Conservation (phyloP, 495 filamentous ascomycete genomes). For the Viridothelium virens region DNA sequence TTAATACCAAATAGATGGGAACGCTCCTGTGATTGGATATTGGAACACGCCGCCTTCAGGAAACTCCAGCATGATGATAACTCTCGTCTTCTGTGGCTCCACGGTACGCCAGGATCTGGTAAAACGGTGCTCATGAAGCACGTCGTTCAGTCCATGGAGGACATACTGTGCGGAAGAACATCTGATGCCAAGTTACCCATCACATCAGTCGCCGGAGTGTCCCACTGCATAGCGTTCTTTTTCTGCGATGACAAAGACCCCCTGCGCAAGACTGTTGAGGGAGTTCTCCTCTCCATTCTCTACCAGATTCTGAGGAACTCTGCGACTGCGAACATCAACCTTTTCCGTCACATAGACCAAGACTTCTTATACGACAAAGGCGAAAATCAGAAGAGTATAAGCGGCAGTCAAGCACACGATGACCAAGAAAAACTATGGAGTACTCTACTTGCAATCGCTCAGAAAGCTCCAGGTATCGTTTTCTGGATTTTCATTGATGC, state of each 20-base stretch:
- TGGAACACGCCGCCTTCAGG: not conserved
- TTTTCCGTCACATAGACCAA: not conserved
- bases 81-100: not conserved
- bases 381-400: not conserved
- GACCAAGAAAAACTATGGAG: not conserved
- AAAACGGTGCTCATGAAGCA: not conserved
- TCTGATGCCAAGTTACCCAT: not conserved
- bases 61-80: not conserved
- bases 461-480: not conserved
- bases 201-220: not conserved
- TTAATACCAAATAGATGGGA: not conserved
- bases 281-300: not conserved
- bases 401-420: not conserved
- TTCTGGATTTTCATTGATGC: not conserved
- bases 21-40: not conserved
- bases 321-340: not conserved
- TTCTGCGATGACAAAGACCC: conserved; percentile 1
- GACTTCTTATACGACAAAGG: not conserved
- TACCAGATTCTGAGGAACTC: not conserved
- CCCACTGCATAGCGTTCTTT: not conserved
- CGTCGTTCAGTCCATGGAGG: not conserved
- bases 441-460: not conserved
- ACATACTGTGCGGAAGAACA: not conserved
- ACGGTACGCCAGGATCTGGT: not conserved
- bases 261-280: not conserved